Evolutionary conservation across 345 rosid species (phyloP).

Genomic region (Hypericum perforatum): DNA sequence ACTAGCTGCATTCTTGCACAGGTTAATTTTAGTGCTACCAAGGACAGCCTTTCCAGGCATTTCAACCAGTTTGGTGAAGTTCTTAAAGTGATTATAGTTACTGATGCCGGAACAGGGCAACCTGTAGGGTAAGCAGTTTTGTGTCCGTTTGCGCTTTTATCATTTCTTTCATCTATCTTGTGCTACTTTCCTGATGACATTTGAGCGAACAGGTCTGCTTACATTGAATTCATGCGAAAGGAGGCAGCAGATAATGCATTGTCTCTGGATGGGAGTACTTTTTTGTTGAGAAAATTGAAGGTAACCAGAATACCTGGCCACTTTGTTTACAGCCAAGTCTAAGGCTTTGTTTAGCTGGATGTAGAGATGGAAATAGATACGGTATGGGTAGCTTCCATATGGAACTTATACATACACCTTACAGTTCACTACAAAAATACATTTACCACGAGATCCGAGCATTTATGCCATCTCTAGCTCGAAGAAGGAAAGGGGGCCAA

Average conservation of each 20-base stretch:
- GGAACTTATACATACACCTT: too few species aligned
- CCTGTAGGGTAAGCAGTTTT: conserved; percentile 63
- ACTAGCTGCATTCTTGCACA: conserved; percentile 17
- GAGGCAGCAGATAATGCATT: conserved; percentile 86
- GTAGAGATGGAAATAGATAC: too few species aligned
- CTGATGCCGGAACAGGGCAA: conserved; percentile 86
- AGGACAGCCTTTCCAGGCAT: conserved; percentile 83
- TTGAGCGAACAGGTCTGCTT: conserved; percentile 62
- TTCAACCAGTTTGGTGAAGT: conserved; percentile 90
- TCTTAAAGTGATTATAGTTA: conserved; percentile 70
- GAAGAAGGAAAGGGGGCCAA: too few species aligned
- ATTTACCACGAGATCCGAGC: too few species aligned
- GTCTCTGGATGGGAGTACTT: conserved; percentile 75
- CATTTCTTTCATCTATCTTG: neutral
- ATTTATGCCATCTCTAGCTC: too few species aligned
- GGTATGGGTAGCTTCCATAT: too few species aligned
- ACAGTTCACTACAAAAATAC: too few species aligned
- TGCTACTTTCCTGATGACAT: neutral
- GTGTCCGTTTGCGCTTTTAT: neutral
- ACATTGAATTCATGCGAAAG: conserved; percentile 69
- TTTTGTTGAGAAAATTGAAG: conserved; percentile 91
- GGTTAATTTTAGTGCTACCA: conserved; percentile 97
- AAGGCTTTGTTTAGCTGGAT: too few species aligned
- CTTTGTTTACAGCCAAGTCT: neutral
- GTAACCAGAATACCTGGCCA: conserved; percentile 21